Evolutionary conservation across 441 rosid species (phyloP).

Genomic region (Melastoma candidum): DNA sequence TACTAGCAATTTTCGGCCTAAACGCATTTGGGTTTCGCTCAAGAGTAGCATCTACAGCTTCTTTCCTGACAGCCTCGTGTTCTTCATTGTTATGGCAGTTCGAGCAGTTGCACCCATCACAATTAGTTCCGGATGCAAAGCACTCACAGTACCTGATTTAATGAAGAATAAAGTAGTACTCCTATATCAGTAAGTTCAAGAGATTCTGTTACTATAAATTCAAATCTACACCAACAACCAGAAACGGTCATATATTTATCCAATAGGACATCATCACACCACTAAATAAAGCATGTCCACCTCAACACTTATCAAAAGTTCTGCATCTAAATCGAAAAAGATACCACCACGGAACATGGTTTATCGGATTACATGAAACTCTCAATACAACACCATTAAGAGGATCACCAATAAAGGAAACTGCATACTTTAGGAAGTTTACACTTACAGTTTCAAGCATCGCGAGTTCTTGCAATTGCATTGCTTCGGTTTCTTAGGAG

Average conservation of each 20-base stretch:
- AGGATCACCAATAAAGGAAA: slow-evolving; percentile 1
- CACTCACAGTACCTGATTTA: slow-evolving; percentile 78
- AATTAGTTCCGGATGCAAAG: slow-evolving; percentile 78
- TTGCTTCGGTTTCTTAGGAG: slow-evolving; percentile 46
- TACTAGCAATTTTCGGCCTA: slow-evolving; percentile 79
- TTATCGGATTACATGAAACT: no score
- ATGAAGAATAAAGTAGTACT: no score
- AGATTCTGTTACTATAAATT: no score
- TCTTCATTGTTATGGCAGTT: slow-evolving; percentile 77
- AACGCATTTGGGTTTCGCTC: slow-evolving; percentile 88
- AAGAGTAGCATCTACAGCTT: slow-evolving; percentile 59
- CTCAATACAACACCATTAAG: not conserved
- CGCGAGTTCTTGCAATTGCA: slow-evolving; percentile 58
- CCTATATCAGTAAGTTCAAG: no score
- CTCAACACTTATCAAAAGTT: no score
- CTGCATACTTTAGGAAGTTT: not conserved
- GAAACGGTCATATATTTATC: no score
- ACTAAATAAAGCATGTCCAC: no score
- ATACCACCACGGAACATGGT: no score
- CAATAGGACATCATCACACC: no score
- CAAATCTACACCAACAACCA: no score
- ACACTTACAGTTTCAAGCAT: slow-evolving; percentile 69
- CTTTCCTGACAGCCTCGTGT: slow-evolving; percentile 60
- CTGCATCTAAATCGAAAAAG: no score
- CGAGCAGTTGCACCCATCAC: slow-evolving; percentile 81